Evolutionary conservation across 345 rosid genomes (phyloP).

Genomic region (Citrus medica): DNA sequence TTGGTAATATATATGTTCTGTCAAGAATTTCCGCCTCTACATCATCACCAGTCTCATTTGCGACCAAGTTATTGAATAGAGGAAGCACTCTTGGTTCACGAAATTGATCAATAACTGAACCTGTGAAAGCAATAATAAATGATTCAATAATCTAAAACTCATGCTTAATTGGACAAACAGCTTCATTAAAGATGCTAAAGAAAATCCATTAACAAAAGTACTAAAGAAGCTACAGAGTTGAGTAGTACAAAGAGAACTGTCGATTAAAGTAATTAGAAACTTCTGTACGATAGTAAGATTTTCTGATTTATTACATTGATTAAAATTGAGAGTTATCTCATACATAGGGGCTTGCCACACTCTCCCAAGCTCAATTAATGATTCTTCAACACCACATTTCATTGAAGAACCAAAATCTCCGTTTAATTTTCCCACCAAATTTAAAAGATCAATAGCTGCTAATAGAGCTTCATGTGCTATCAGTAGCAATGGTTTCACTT

Average conservation of each 20-base stretch:
- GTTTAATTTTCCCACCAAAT: conserved; percentile 37
- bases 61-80: conserved; percentile 50
- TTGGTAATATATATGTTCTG: conserved; percentile 50
- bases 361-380: conserved; percentile 61
- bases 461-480: conserved; percentile 50
- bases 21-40: conserved; percentile 60
- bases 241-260: not conserved
- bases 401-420: conserved; percentile 19
- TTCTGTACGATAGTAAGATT: not conserved
- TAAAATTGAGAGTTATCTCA: conserved; percentile 51
- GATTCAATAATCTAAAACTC: not conserved
- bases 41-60: conserved; percentile 51
- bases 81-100: conserved; percentile 41
- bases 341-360: conserved; percentile 82
- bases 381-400: conserved; percentile 25
- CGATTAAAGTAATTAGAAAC: not conserved
- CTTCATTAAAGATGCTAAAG: not conserved
- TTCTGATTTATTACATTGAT: conserved; percentile 4
- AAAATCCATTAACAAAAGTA: not conserved
- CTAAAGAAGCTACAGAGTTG: not conserved
- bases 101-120: conserved; percentile 13
- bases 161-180: not conserved
- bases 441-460: conserved; percentile 41
- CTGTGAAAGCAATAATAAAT: conserved; percentile 21
- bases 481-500: conserved; percentile 41